These are phyloP conservation scores for Perkinsus marinus DNA, from an alignment of 169 alveolate genomes.

Conservation along the genomic window DNA sequence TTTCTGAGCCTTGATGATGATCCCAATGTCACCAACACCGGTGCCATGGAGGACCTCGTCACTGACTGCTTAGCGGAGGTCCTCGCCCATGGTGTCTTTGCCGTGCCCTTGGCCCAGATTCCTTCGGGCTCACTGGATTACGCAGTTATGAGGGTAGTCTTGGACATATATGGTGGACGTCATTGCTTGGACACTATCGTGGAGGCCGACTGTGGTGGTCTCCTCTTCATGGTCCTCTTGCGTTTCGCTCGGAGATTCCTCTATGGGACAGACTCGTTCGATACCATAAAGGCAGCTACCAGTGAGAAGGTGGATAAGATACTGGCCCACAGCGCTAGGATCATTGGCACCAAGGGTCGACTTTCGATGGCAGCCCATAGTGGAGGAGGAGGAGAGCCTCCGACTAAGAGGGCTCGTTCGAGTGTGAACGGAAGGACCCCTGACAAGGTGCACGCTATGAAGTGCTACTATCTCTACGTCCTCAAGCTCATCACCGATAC, in stretches of 20 bases:
- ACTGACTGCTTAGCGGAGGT: background rate
- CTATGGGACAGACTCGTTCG: background rate
- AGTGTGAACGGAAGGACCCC: background rate
- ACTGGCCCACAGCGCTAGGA: background rate
- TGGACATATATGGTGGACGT: background rate
- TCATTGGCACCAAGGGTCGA: background rate
- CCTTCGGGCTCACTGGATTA: background rate
- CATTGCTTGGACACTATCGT: background rate
- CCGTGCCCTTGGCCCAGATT: background rate
- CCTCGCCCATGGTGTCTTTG: background rate
- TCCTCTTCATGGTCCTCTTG: background rate
- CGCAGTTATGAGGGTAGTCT: background rate
- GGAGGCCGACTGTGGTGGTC: background rate
- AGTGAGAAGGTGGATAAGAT: background rate
- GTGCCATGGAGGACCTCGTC: background rate
- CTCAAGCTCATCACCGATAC: background rate
- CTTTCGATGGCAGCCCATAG: background rate
- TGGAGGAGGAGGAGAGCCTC: background rate
- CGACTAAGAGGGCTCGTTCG: background rate
- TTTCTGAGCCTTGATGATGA: background rate
- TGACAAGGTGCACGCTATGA: background rate
- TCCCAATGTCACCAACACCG: background rate
- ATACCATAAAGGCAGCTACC: background rate
- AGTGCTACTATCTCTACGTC: background rate
- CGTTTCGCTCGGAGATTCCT: background rate